Percentiles rank a stretch among this genome's conserved stretches.
Conservation (phyloP, 805 yeast species). For the Tetrapisispora pingtungensis region DNA sequence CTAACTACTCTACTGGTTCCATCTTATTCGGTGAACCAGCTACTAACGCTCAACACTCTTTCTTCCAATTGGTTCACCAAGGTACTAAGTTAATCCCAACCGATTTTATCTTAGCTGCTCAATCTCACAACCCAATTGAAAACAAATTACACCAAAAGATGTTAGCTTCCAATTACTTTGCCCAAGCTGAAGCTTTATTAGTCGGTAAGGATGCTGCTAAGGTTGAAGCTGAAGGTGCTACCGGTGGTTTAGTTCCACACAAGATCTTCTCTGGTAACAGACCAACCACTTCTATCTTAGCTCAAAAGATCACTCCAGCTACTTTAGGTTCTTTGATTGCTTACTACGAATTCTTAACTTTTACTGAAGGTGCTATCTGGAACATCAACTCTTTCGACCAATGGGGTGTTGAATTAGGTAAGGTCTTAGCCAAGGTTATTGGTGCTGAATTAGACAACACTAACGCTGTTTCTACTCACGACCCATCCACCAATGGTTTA, state of each 20-base stretch:
- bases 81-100: conserved; percentile 97
- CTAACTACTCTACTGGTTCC: conserved; percentile 92
- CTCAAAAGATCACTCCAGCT: conserved; percentile 94
- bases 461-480: conserved; percentile 56
- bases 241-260: conserved; percentile 83
- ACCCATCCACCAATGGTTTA: conserved; percentile 82
- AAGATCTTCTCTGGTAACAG: conserved; percentile 96
- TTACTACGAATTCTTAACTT: conserved; percentile 94
- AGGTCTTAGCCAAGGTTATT: conserved; percentile 92
- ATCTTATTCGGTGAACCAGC: conserved; percentile 98
- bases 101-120: conserved; percentile 93
- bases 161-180: conserved; percentile 98
- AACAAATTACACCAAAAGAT: conserved; percentile 88
- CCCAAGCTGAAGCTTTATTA: conserved; percentile 96
- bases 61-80: conserved; percentile 98
- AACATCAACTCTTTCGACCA: conserved; percentile 98
- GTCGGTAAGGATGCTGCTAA: conserved; percentile 82
- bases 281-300: conserved; percentile 95
- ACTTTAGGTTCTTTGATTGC: conserved; percentile 93
- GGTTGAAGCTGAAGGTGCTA: conserved; percentile 83
- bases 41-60: conserved; percentile 97
- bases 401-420: conserved; percentile 99
- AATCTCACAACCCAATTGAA: conserved; percentile 96
- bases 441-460: conserved; percentile 74
- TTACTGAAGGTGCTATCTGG: conserved; percentile 98